These are phyloP conservation scores for Heimioporus sp. DNA, from an alignment of 768 basidiomycete genomes.

Conservation along the genomic window DNA sequence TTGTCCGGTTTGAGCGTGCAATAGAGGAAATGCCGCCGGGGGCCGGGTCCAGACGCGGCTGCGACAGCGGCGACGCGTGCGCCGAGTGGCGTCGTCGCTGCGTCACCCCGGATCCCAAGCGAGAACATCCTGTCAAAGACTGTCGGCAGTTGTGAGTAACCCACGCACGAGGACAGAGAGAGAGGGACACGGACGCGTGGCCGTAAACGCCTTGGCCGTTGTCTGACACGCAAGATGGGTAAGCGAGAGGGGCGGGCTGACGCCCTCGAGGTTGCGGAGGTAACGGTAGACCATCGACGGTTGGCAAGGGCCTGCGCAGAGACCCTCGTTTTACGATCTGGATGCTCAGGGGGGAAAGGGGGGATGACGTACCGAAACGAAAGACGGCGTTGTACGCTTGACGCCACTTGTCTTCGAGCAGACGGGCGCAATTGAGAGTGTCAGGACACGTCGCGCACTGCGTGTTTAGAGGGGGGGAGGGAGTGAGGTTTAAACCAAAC, in stretches of 20 bases:
- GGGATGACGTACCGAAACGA: conserved; percentile 60
- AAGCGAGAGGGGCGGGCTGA: conserved; percentile 83
- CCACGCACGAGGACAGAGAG: not conserved
- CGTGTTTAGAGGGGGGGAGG: not conserved
- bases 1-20: conserved; percentile 70
- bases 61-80: conserved; percentile 64
- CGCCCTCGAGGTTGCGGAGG: conserved; percentile 84
- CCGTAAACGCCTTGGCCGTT: conserved; percentile 85
- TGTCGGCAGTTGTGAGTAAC: conserved; percentile 25
- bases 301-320: conserved; percentile 66
- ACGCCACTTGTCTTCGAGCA: conserved; percentile 91
- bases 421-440: conserved; percentile 68
- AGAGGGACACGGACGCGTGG: conserved; percentile 46
- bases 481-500: conserved; percentile 1
- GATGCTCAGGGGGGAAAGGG: not conserved
- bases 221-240: conserved; percentile 87
- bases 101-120: conserved; percentile 72
- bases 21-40: conserved; percentile 82
- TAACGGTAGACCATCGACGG: conserved; percentile 93
- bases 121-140: conserved; percentile 92
- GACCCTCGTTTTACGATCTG: too few species aligned
- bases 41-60: conserved; percentile 72
- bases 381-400: conserved; percentile 86
- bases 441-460: conserved; percentile 88
- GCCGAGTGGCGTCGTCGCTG: conserved; percentile 56